Evolutionary conservation across 1,139 yeast species (phyloP), one percentile per base, ranked within the genome.

Genomic region (Pichia sp.): DNA sequence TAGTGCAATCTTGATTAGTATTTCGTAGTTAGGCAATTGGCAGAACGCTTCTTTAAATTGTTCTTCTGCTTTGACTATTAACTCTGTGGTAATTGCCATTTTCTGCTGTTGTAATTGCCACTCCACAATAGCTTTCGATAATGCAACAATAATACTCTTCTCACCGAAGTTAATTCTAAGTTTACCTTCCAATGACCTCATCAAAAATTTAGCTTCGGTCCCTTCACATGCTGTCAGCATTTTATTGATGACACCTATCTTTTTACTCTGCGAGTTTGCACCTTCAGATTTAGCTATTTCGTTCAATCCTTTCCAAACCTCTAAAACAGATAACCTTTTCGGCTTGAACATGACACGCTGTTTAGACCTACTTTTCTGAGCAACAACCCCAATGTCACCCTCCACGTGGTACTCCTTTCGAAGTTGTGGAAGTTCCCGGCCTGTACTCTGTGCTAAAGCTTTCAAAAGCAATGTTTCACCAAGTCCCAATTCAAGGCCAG

Each of bases 331-430:
- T 62, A 93, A 74, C 1, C 95, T 84, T 60, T 85, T 81, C 0
- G 98, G 97, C 62, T 88, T 88, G 71, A 92, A 90, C 97, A 93
- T 91, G 1, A 96, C 83, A 2, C 95, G 86, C 66, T 93, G 99
- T 40, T 84, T 88, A 20, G 85, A 78, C 62, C 97, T 77, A 0
- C 97, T 88, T 58, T 83, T 82, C 60, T 85, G 83, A 0, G 99
- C 99, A 55, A 93, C 95, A 31, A 80, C 73, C 0, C 99, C 99
- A 60, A 93, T 76, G 71, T 93, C 99, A 38, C 99, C 99, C 16
- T 79, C 79, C 58, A 86, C 83, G 55, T 83, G 84, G 65, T 85
- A 89, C 57, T 90, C 95, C 43, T 77, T 75, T 67, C 84, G 90
- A 56, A 93, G 80, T 60, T 85, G 89, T 3, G 83, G 73, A 2